These are phyloP conservation scores for Amesomyces nigricolor DNA, from an alignment of 2,329 filamentous ascomycete species.

Conservation along the genomic window DNA sequence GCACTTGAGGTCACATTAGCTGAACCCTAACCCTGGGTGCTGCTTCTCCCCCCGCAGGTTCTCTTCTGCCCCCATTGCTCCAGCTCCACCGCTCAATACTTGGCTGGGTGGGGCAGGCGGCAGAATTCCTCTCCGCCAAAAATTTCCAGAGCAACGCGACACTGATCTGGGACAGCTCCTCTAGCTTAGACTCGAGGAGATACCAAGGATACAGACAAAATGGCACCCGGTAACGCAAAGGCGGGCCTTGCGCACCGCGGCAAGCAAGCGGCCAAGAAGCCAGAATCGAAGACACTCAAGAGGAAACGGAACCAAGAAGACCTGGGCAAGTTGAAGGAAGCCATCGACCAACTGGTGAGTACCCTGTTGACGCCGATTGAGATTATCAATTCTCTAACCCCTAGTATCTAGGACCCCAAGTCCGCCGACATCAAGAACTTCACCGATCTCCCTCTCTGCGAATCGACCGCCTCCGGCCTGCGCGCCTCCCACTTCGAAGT, in stretches of 20 bases:
- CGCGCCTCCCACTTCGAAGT: conserved; percentile 82
- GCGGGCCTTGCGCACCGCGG: conserved; percentile 3
- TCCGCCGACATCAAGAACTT: conserved; percentile 61
- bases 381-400: background rate
- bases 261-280: conserved; percentile 10
- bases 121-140: conserved; percentile 24
- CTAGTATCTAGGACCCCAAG: conserved; percentile 50
- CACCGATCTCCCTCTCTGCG: conserved; percentile 77
- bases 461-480: conserved; percentile 71
- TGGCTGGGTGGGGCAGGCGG: conserved; percentile 14
- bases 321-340: conserved; percentile 25
- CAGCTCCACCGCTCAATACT: background rate
- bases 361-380: background rate
- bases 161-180: background rate
- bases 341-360: conserved; percentile 23
- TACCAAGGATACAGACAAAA: background rate
- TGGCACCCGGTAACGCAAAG: conserved; percentile 12
- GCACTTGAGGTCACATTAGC: no score
- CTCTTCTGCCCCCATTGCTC: no score
- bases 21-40: no score
- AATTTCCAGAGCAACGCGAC: conserved; percentile 3
- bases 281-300: conserved; percentile 26
- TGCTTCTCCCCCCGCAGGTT: no score
- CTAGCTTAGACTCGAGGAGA: background rate
- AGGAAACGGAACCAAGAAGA: conserved; percentile 27